Evolutionary conservation across 345 rosid genomes (phyloP).

Genomic region (Dipteronia sinensis): DNA sequence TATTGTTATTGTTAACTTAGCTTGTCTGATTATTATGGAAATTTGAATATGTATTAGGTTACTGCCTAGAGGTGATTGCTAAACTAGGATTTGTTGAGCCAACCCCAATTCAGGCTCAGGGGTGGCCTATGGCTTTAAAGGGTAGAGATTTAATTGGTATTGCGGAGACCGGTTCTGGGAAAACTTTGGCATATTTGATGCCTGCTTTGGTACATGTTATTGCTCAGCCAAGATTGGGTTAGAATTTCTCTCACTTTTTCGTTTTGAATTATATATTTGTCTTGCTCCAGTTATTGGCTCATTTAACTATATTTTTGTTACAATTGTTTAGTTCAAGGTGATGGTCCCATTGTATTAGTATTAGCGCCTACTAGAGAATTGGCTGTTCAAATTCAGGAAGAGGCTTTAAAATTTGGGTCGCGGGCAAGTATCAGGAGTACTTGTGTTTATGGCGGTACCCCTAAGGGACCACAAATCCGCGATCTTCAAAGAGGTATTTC

Average conservation of each 20-base stretch:
- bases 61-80: constrained; percentile 81
- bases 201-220: constrained; percentile 92
- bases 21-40: neutral
- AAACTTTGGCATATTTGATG: constrained; percentile 90
- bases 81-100: constrained; percentile 92
- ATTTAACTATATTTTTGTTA: neutral
- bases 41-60: constrained; percentile 42
- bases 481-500: constrained; percentile 83
- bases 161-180: constrained; percentile 99
- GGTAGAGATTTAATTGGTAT: constrained; percentile 93
- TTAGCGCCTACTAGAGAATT: constrained; percentile 96
- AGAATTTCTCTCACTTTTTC: constrained; percentile 23
- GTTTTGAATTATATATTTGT: neutral
- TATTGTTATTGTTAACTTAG: neutral
- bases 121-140: constrained; percentile 98
- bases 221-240: constrained; percentile 92
- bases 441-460: constrained; percentile 95
- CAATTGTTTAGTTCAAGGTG: constrained; percentile 61
- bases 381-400: constrained; percentile 97
- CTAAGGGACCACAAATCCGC: constrained; percentile 96
- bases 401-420: constrained; percentile 70
- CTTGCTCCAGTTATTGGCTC: constrained; percentile 1
- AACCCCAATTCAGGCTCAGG: constrained; percentile 92
- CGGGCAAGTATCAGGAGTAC: constrained; percentile 74
- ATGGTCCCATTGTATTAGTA: constrained; percentile 80